A percentile compares a stretch with the other conserved stretches of the same genome.
phyloP scores from a whole-genome alignment of 768 basidiomycete species.

The Agaricus bisporus region DNA sequence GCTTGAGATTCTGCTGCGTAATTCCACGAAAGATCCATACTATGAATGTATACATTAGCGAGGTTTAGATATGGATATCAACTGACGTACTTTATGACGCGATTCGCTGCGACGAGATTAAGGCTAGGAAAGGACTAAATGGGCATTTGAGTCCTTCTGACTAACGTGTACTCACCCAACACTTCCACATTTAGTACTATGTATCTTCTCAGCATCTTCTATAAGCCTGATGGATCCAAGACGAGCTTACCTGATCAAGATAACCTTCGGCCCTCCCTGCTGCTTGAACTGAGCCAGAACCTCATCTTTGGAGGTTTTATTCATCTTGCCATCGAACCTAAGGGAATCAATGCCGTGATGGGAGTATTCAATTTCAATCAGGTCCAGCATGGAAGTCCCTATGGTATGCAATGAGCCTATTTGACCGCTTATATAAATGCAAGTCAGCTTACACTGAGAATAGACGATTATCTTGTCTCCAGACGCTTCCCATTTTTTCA shows the following conservation, averaged over 20 bases:
- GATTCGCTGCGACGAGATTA: conserved; percentile 63
- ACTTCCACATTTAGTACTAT: conserved; percentile 60
- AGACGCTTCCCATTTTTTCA: conserved; percentile 52
- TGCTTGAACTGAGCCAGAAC: conserved; percentile 49
- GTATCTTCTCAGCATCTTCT: neutral
- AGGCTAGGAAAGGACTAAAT: conserved; percentile 21
- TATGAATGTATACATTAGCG: conserved; percentile 16
- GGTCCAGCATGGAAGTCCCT: conserved; percentile 74
- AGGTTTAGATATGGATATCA: neutral
- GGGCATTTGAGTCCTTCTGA: neutral
- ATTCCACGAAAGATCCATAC: conserved; percentile 73
- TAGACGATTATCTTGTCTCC: conserved; percentile 70
- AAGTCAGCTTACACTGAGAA: conserved; percentile 51
- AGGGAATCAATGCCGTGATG: conserved; percentile 52
- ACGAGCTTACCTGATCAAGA: conserved; percentile 50
- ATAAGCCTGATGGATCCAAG: neutral
- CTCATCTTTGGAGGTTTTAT: conserved; percentile 41
- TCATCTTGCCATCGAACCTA: conserved; percentile 70
- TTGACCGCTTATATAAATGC: neutral
- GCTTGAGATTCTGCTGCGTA: conserved; percentile 69
- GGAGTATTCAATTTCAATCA: conserved; percentile 53
- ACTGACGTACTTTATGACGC: conserved; percentile 54
- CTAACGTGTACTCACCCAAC: conserved; percentile 37
- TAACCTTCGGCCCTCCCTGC: conserved; percentile 51
- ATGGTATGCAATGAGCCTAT: conserved; percentile 1